Percentiles rank a stretch among this genome's conserved stretches.
Evolutionary conservation across 2,329 filamentous ascomycete species (phyloP).

Genomic region (Keithomyces neogunnii): DNA sequence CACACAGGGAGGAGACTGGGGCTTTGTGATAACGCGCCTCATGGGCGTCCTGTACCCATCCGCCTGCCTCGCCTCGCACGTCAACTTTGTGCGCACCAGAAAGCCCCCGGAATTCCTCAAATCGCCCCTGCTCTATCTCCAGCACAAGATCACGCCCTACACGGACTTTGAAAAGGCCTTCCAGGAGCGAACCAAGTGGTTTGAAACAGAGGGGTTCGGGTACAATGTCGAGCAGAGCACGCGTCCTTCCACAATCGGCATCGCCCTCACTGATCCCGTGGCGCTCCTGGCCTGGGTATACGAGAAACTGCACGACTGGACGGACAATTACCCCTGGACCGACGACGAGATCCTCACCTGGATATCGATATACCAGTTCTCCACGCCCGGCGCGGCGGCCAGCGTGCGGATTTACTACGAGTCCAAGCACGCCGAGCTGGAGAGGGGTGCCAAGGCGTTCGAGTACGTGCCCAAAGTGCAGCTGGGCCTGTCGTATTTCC

Average conservation of each 20-base stretch:
- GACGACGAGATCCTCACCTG: slow-evolving; percentile 70
- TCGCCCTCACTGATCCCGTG: slow-evolving; percentile 61
- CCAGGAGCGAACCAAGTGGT: slow-evolving; percentile 46
- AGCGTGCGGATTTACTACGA: slow-evolving; percentile 68
- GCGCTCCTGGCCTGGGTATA: slow-evolving; percentile 70
- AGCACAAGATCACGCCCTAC: slow-evolving; percentile 46
- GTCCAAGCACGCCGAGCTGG: slow-evolving; percentile 31
- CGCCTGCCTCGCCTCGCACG: slow-evolving; percentile 44
- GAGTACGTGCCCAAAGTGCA: slow-evolving; percentile 27
- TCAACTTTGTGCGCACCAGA: slow-evolving; percentile 41
- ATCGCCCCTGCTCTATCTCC: slow-evolving; percentile 48
- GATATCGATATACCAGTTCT: slow-evolving; percentile 67
- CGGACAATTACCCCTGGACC: slow-evolving; percentile 62
- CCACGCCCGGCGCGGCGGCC: slow-evolving; percentile 58
- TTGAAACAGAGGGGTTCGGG: slow-evolving; percentile 40
- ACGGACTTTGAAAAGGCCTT: slow-evolving; percentile 25
- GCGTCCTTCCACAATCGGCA: slow-evolving; percentile 65
- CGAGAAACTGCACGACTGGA: slow-evolving; percentile 74
- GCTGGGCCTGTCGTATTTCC: slow-evolving; percentile 45
- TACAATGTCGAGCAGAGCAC: slow-evolving; percentile 39
- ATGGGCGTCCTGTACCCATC: slow-evolving; percentile 52
- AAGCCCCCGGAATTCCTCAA: slow-evolving; percentile 39
- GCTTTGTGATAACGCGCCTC: slow-evolving; percentile 53
- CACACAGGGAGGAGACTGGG: slow-evolving; percentile 64
- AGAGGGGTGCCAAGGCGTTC: slow-evolving; percentile 8